Base-by-base conservation (phyloP, 192 early-diverging fungal genomes). In the Podila epicladia region DNA sequence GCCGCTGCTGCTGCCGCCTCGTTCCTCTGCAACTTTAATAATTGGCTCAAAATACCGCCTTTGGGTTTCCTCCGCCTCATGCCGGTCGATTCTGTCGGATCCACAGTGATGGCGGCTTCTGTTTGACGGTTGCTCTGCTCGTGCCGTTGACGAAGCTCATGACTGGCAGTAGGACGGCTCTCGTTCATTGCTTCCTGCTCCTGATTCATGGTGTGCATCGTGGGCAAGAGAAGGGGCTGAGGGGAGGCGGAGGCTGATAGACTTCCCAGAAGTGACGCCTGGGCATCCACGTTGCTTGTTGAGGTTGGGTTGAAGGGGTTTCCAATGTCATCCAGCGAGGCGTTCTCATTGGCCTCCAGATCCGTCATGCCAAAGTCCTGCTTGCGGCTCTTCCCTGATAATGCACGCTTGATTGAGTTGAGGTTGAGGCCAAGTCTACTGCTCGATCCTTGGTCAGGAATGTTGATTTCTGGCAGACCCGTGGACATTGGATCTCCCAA, bases 61-160 rank as follows among this genome's bases (percentile, higher is more conserved):
- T 78, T 78, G 11, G 69, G 68, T 26, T 78, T 78, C 29, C 75
- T 70, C n/a, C 45, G 69, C 49, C 75, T 67, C 58, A 78, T 35
- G 35, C 75, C 69, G 9, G 61, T 2, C 2, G 53, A 24, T 48
- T 62, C 17, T 20, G 50, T 28, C 7, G 59, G 41, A 7, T 17
- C 58, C 0, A 41, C 33, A 12, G 31, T 28, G 37, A 48, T 53
- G 31, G 28, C 13, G 31, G 22, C 38, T 6, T 57, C 48, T 3
- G 58, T 33, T 15, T 62, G 37, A 17, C 17, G 65, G 26, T 50
- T 61, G 35, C 29, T 72, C 51, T 65, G 55, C 35, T 67, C 64
- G 7, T 71, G 29, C 11, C 64, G 64, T 33, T 48, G 45, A 41
- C 64, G 58, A 19, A 55, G 57, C 24, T 60, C 75, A n/a, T 45